Evolutionary conservation across 2,329 filamentous ascomycete species (phyloP).

Genomic region (Colletotrichum gigasporum): DNA sequence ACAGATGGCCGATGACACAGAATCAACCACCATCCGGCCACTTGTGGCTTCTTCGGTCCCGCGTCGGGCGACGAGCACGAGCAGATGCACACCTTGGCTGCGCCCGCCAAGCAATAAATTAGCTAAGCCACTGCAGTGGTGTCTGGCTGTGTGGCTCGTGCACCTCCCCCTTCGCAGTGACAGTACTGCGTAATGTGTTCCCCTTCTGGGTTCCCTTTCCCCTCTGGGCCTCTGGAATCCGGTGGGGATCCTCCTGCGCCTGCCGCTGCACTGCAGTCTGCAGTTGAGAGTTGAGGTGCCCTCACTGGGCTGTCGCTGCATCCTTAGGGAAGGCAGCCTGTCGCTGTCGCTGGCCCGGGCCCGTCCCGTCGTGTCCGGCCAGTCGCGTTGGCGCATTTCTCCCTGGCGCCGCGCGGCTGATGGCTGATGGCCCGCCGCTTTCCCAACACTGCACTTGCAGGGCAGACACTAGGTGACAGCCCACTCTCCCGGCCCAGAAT

Average conservation of each 20-base stretch:
- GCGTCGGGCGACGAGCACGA: neutral
- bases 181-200: too few relatives aligned
- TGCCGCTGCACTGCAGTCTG: neutral
- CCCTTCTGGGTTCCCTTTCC: neutral
- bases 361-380: slow-evolving; percentile 22
- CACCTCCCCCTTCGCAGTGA: too few relatives aligned
- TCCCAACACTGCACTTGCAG: slow-evolving; percentile 25
- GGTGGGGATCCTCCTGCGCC: slow-evolving; percentile 6
- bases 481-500: slow-evolving; percentile 2
- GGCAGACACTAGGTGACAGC: too few relatives aligned
- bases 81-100: neutral
- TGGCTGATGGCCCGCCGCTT: neutral
- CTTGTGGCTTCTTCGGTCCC: slow-evolving; percentile 14
- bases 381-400: slow-evolving; percentile 25
- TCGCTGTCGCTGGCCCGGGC: slow-evolving; percentile 12
- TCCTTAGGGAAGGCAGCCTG: too few relatives aligned
- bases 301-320: too few relatives aligned
- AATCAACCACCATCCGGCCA: neutral
- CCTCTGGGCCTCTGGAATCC: neutral
- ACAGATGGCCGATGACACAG: neutral
- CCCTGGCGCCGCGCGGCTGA: slow-evolving; percentile 29
- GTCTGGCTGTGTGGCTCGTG: slow-evolving; percentile 23
- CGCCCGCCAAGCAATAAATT: neutral
- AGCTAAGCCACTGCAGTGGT: slow-evolving; percentile 20
- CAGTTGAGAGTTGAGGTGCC: neutral